These are phyloP conservation scores for Ceratopteris richardii DNA, from an alignment of 75 land plant genomes.

Conservation along the genomic window DNA sequence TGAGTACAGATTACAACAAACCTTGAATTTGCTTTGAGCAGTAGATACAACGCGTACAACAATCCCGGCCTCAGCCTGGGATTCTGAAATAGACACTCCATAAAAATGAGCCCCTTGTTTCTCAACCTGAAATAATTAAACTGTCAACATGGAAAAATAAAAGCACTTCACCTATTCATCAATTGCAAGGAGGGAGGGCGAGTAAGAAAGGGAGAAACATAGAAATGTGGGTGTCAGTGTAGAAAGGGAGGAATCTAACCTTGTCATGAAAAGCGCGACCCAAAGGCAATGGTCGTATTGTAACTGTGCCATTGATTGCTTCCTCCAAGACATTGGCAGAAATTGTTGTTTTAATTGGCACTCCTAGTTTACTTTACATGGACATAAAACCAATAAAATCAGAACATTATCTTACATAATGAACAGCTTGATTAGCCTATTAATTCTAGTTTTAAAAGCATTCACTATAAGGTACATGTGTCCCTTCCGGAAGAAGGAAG, in stretches of 20 bases:
- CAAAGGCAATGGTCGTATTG: constrained; percentile 42
- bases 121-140: constrained; percentile 64
- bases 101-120: constrained; percentile 87
- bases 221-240: background rate
- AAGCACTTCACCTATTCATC: no score
- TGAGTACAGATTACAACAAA: no score
- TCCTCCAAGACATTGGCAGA: constrained; percentile 77
- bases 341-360: constrained; percentile 79
- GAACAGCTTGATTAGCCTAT: no score
- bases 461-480: no score
- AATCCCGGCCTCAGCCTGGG: constrained; percentile 57
- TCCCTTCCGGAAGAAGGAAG: no score
- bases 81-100: constrained; percentile 62
- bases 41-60: constrained; percentile 63
- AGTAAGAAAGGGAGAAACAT: background rate
- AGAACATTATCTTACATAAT: constrained; percentile 1
- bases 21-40: constrained; percentile 91
- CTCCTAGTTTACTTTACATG: constrained; percentile 52
- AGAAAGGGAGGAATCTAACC: constrained; percentile 20
- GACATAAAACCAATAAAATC: background rate
- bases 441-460: no score
- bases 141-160: background rate
- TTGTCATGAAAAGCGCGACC: constrained; percentile 46
- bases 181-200: background rate
- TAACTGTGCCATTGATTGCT: constrained; percentile 64